These are phyloP conservation scores for Saccharum officinarum DNA, from an alignment of 176 grass and related monocot species.

Conservation along the genomic window DNA sequence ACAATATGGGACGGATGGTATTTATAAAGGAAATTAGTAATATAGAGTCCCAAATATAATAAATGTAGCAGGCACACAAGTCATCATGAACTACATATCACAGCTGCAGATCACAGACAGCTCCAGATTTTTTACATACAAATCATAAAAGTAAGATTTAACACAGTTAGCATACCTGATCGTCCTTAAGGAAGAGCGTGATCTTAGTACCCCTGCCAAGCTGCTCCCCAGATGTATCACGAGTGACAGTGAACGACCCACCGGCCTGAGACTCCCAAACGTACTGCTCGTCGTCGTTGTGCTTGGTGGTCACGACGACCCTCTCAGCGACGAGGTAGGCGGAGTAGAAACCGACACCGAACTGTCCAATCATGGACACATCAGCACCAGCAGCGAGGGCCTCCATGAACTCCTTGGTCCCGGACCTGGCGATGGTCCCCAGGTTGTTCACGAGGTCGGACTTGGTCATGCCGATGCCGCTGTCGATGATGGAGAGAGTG, in stretches of 20 bases:
- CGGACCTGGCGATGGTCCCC: constrained; percentile 32
- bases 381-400: constrained; percentile 93
- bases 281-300: constrained; percentile 97
- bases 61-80: no score
- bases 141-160: background rate
- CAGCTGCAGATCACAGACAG: no score
- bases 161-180: constrained; percentile 58
- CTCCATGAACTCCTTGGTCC: constrained; percentile 98
- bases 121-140: constrained; percentile 44
- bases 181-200: constrained; percentile 90
- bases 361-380: constrained; percentile 98
- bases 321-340: constrained; percentile 89
- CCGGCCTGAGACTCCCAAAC: constrained; percentile 98
- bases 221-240: constrained; percentile 73
- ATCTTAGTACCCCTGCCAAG: constrained; percentile 96
- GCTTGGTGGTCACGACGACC: constrained; percentile 81
- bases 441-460: constrained; percentile 98
- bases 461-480: constrained; percentile 95
- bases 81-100: no score
- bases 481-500: constrained; percentile 73
- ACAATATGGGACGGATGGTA: no score
- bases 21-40: no score
- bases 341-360: constrained; percentile 96
- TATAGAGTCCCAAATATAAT: no score
- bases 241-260: constrained; percentile 87